These are phyloP conservation scores for Microbotryum scabiosae DNA, from an alignment of 1,284 basidiomycete genomes.

Conservation along the genomic window DNA sequence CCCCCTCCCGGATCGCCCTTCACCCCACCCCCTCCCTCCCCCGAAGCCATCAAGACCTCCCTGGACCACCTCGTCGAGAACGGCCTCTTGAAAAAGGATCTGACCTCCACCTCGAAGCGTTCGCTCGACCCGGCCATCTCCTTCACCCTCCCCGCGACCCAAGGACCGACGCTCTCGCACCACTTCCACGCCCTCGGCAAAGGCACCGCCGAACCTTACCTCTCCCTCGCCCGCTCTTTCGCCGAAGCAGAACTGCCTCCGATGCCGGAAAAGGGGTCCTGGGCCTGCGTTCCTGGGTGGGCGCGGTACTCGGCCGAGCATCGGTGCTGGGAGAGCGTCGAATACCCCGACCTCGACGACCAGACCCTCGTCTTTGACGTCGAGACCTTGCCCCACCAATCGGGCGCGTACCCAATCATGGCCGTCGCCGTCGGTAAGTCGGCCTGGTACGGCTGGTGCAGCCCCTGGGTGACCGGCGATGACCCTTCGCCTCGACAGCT, in stretches of 20 bases:
- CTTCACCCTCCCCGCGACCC: constrained; percentile 75
- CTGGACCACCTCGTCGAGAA: constrained; percentile 19
- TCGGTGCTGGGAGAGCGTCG: constrained; percentile 37
- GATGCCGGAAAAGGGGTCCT: constrained; percentile 53
- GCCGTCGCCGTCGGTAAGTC: constrained; percentile 75
- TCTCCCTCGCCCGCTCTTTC: constrained; percentile 62
- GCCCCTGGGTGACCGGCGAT: constrained; percentile 77
- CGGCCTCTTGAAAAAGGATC: constrained; percentile 8
- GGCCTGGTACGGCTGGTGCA: constrained; percentile 95
- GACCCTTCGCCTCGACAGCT: constrained; percentile 59
- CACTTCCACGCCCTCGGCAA: constrained; percentile 80
- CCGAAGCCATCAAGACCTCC: constrained; percentile 22
- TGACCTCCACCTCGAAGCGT: not conserved
- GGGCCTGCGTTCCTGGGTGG: constrained; percentile 77
- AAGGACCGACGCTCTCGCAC: constrained; percentile 72
- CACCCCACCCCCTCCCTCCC: constrained; percentile 16
- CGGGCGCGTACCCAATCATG: constrained; percentile 76
- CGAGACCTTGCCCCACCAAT: constrained; percentile 71
- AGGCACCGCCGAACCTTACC: constrained; percentile 69
- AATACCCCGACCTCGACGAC: constrained; percentile 48
- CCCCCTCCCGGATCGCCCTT: constrained; percentile 15
- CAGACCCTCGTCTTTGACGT: constrained; percentile 82
- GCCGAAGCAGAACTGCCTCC: constrained; percentile 53
- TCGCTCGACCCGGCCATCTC: constrained; percentile 47
- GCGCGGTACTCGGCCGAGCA: constrained; percentile 69